Base-by-base conservation (phyloP, 202 grass and related monocot species). In the Dendrocalamus latiflorus region DNA sequence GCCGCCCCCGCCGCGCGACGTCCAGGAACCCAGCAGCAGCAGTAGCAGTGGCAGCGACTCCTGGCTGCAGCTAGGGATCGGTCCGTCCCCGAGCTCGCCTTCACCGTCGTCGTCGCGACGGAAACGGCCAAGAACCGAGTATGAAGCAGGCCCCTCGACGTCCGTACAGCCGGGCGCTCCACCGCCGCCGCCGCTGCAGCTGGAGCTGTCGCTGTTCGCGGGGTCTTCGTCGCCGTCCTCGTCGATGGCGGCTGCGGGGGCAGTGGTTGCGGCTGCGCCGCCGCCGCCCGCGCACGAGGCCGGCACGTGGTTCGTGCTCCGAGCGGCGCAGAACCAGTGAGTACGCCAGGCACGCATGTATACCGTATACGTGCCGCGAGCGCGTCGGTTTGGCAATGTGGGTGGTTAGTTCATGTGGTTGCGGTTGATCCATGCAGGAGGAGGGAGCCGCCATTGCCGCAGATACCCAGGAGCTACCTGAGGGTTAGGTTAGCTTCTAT, bases 281-380 rank as follows among this genome's bases (percentile, higher is more conserved):
- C 86, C 89, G 21, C 92, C 86, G 16, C 86, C 88, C 10, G 64
- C 57, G 14, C 95, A 90, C 65, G 88, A 97, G 84, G 81, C 88
- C 55, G 95, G 95, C 48, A 79, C 90, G 79, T 97, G 95, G 95
- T 89, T 94, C 76, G 39, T 88, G 34, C 92, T 97, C 72, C 94
- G 28, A 49, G 88, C 94, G 4, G 86, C 90, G 26, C 88, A 80
- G 79, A 90, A 94, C 26, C 95, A 94, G 95, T 97, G 74, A 97
- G 93, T 91, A 73, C 11, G 44, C n/a, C n/a, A n/a, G n/a, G n/a
- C n/a, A n/a, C n/a, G n/a, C n/a, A n/a, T n/a, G n/a, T n/a, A 45
- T 13, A 47, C 44, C 13, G 15, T 47, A 12, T 38, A 26, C 47
- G 14, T 85, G 72, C 41, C 13, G 6, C 24, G 0, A 77, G 12